Conservation (phyloP, 345 rosid species). For the Hypericum perforatum region DNA sequence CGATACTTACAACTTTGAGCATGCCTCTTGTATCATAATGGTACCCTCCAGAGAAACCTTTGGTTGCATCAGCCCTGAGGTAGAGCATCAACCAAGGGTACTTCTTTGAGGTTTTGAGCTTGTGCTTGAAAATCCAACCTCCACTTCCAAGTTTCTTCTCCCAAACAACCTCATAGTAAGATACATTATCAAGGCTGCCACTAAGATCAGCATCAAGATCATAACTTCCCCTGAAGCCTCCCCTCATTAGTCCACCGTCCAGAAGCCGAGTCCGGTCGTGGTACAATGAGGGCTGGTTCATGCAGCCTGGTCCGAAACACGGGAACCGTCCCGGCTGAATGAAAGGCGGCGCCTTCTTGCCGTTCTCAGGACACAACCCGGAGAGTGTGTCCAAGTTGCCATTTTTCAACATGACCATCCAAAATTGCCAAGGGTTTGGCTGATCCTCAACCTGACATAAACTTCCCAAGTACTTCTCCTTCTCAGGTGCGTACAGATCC, state of each 20-base stretch:
- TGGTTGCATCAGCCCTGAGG: conserved; percentile 18
- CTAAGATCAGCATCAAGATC: conserved; percentile 20
- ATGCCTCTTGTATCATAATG: conserved; percentile 19
- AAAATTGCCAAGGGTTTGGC: conserved; percentile 21
- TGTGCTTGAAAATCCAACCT: conserved; percentile 19
- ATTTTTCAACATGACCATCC: conserved; percentile 25
- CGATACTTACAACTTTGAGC: conserved; percentile 15
- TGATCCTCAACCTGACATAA: conserved; percentile 14
- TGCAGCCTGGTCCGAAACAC: conserved; percentile 21
- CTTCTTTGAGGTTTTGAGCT: conserved; percentile 14
- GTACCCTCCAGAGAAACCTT: conserved; percentile 21
- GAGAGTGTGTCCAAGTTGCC: conserved; percentile 19
- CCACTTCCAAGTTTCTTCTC: conserved; percentile 13
- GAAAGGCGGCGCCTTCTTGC: conserved; percentile 14
- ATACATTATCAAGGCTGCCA: conserved; percentile 7
- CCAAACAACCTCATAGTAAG: conserved; percentile 18
- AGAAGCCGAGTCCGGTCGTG: conserved; percentile 13
- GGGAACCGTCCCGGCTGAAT: conserved; percentile 15
- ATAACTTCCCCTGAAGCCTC: conserved; percentile 19
- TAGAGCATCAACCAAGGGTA: conserved; percentile 24
- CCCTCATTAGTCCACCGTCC: conserved; percentile 11
- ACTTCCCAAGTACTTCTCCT: conserved; percentile 21
- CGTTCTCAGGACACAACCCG: conserved; percentile 21
- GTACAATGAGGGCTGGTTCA: conserved; percentile 21
- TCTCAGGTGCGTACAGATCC: conserved; percentile 17